Conservation (phyloP, 805 yeast genomes). For the Saccharomycopsis sp. region DNA sequence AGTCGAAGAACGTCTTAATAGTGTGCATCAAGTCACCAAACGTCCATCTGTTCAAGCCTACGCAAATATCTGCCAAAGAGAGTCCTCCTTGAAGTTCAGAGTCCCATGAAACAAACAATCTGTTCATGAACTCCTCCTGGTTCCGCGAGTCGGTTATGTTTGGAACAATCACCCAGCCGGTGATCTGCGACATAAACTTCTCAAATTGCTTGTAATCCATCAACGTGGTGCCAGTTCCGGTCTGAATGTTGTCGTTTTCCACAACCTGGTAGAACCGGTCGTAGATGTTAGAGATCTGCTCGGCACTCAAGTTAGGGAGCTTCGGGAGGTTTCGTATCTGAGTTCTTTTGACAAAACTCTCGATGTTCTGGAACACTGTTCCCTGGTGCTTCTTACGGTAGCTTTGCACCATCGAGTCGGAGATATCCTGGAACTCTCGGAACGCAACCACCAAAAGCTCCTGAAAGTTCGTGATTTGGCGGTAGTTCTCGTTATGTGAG, state of each 20-base stretch:
- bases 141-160: constrained; percentile 33
- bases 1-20: constrained; percentile 69
- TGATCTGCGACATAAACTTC: constrained; percentile 68
- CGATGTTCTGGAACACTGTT: constrained; percentile 78
- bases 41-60: constrained; percentile 64
- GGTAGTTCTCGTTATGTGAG: constrained; percentile 54
- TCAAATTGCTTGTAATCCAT: constrained; percentile 72
- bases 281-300: constrained; percentile 64
- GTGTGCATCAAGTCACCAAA: constrained; percentile 73
- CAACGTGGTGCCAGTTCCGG: constrained; percentile 38
- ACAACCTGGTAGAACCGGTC: constrained; percentile 79
- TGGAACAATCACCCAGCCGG: constrained; percentile 59
- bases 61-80: constrained; percentile 60
- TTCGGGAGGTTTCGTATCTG: constrained; percentile 83
- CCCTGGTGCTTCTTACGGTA: constrained; percentile 67
- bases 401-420: constrained; percentile 64
- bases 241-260: constrained; percentile 48
- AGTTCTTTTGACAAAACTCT: constrained; percentile 84
- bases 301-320: constrained; percentile 50
- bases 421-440: constrained; percentile 76
- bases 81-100: constrained; percentile 46
- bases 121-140: constrained; percentile 45
- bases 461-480: constrained; percentile 77
- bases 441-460: constrained; percentile 87
- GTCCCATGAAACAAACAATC: constrained; percentile 72